Evolutionary conservation across 768 basidiomycete species (phyloP).

Genomic region (Hygrocybe coccinea): DNA sequence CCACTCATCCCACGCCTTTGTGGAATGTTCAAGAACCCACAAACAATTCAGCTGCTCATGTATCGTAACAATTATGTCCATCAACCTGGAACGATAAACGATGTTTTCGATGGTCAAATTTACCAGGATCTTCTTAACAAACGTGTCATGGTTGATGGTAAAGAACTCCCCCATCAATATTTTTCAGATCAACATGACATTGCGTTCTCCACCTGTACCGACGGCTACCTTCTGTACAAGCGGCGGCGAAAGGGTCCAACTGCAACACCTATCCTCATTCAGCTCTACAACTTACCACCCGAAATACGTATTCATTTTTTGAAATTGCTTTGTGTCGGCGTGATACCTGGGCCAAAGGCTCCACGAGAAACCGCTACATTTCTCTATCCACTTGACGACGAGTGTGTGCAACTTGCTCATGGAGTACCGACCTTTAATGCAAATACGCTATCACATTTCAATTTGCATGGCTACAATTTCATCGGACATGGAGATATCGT

Average conservation of each 20-base stretch:
- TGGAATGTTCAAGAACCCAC: conserved; percentile 12
- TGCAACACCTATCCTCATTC: conserved; percentile 39
- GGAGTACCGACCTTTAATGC: conserved; percentile 36
- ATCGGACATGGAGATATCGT: conserved; percentile 30
- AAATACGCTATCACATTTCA: conserved; percentile 18
- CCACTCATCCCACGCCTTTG: conserved; percentile 28
- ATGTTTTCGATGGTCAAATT: conserved; percentile 34
- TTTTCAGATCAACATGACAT: conserved; percentile 39
- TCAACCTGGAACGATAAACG: conserved; percentile 18
- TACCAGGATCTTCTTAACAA: conserved; percentile 25
- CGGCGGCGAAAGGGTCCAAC: conserved; percentile 24
- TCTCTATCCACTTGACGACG: conserved; percentile 35
- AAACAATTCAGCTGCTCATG: conserved; percentile 6
- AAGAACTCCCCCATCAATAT: conserved; percentile 20
- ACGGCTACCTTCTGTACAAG: conserved; percentile 41
- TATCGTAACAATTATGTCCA: conserved; percentile 15
- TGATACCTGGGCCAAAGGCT: conserved; percentile 45
- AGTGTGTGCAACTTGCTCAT: conserved; percentile 28
- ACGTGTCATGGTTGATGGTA: conserved; percentile 26
- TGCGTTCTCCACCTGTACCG: conserved; percentile 39
- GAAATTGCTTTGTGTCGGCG: conserved; percentile 26
- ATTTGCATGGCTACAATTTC: conserved; percentile 27
- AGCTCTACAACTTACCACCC: conserved; percentile 34
- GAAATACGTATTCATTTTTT: conserved; percentile 31
- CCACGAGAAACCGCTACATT: conserved; percentile 44